A percentile compares a stretch with the other conserved stretches of the same genome.
These are phyloP conservation scores for Flaveria brownii DNA, from an alignment of 129 eudicot species.

Conservation along the genomic window DNA sequence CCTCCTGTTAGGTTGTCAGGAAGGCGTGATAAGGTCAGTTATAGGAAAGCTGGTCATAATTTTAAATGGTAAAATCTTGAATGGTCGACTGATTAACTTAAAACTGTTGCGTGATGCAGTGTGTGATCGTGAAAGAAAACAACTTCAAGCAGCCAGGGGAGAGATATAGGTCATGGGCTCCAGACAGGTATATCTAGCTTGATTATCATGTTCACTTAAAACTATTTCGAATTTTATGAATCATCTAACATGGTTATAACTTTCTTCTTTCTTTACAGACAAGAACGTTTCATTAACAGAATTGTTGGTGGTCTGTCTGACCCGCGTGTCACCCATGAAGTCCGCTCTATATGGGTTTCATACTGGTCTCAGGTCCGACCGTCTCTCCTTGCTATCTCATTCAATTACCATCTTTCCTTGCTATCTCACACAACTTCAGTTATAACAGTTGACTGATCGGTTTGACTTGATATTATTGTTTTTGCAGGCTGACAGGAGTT, in stretches of 20 bases:
- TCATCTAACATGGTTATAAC: slow-evolving; percentile 9
- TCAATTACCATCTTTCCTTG: slow-evolving; percentile 8
- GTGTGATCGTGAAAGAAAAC: slow-evolving; percentile 78
- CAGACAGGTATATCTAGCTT: slow-evolving; percentile 59
- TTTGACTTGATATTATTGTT: slow-evolving; percentile 2
- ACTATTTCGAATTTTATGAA: not conserved
- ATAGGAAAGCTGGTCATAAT: not conserved
- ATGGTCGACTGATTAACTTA: not conserved
- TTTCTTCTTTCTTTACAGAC: slow-evolving; percentile 46
- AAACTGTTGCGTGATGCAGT: slow-evolving; percentile 38
- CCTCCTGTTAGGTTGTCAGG: slow-evolving; percentile 58
- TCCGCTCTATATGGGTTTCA: slow-evolving; percentile 80
- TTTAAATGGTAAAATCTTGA: not conserved
- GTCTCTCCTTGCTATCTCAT: slow-evolving; percentile 1
- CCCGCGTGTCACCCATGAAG: slow-evolving; percentile 88
- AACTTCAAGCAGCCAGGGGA: slow-evolving; percentile 95
- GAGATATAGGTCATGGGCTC: slow-evolving; percentile 75
- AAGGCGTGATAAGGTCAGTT: slow-evolving; percentile 64
- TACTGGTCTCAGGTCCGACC: slow-evolving; percentile 75
- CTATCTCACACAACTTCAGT: not conserved
- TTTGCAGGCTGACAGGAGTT: slow-evolving; percentile 79
- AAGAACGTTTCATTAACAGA: slow-evolving; percentile 74
- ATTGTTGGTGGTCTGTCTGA: slow-evolving; percentile 67
- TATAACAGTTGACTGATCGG: not conserved
- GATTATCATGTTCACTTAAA: not conserved